phyloP scores from a whole-genome alignment of 1,139 yeast species.

The Fermentozyma sake region DNA sequence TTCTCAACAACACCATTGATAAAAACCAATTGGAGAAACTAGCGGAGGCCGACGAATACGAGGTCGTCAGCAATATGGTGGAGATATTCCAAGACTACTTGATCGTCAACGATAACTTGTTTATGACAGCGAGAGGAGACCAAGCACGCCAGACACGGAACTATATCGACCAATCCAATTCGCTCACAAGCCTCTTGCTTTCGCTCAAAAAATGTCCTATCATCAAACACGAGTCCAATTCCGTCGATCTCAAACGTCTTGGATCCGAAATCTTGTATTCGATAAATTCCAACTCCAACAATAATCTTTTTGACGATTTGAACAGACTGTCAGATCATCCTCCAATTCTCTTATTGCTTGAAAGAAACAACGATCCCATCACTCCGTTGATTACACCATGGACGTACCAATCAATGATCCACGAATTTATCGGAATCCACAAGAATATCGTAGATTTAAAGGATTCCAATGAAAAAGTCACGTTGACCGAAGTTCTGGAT shows the following conservation, averaged over 20 bases:
- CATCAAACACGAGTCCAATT: slow-evolving; percentile 69
- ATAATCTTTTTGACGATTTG: slow-evolving; percentile 64
- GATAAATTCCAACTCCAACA: slow-evolving; percentile 52
- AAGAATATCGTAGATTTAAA: slow-evolving; percentile 74
- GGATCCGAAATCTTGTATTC: slow-evolving; percentile 66
- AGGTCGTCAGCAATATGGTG: slow-evolving; percentile 66
- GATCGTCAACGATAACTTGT: slow-evolving; percentile 68
- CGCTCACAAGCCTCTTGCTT: slow-evolving; percentile 61
- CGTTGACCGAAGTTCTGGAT: slow-evolving; percentile 56
- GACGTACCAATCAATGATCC: slow-evolving; percentile 98
- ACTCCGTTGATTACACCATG: slow-evolving; percentile 92
- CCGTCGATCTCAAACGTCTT: slow-evolving; percentile 57
- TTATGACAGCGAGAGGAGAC: too few relatives aligned
- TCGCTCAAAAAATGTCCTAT: slow-evolving; percentile 75
- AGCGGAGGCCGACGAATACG: slow-evolving; percentile 89
- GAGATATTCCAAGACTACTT: slow-evolving; percentile 84
- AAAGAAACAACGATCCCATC: slow-evolving; percentile 83
- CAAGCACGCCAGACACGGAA: too few relatives aligned
- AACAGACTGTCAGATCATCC: slow-evolving; percentile 54
- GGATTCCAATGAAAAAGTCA: slow-evolving; percentile 53
- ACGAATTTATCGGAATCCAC: slow-evolving; percentile 77
- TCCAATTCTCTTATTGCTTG: slow-evolving; percentile 74
- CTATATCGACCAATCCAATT: slow-evolving; percentile 33
- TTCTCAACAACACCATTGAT: slow-evolving; percentile 67
- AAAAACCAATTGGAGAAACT: slow-evolving; percentile 77